phyloP scores from a whole-genome alignment of 2,329 filamentous ascomycete species.

The Aspergillus sp. region DNA sequence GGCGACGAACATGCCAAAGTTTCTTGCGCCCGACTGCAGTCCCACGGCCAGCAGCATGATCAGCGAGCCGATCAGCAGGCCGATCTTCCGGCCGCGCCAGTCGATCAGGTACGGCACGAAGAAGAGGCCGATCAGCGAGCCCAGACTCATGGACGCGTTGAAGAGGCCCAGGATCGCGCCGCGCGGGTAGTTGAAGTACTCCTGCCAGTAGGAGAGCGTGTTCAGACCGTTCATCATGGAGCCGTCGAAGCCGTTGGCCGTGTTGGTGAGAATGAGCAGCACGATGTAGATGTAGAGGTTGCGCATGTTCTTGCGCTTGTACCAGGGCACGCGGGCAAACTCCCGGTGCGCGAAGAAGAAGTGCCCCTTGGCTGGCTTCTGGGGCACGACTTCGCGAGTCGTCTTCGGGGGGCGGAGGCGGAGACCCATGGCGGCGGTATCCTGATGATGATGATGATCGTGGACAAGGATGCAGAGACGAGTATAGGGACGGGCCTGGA shows the following conservation, averaged over 20 bases:
- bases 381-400: constrained; percentile 5
- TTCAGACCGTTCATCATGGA: constrained; percentile 31
- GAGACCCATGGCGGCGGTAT: too few species aligned
- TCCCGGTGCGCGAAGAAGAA: constrained; percentile 26
- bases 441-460: too few species aligned
- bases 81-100: constrained; percentile 15
- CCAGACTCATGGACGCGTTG: constrained; percentile 2
- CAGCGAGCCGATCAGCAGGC: constrained; percentile 16
- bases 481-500: too few species aligned
- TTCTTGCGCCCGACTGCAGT: constrained; percentile 23
- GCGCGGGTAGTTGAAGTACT: constrained; percentile 22
- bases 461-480: too few species aligned
- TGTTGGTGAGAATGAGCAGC: constrained; percentile 13
- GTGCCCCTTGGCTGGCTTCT: constrained; percentile 21
- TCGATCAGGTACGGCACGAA: constrained; percentile 10
- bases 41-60: constrained; percentile 17
- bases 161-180: constrained; percentile 22
- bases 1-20: constrained; percentile 27
- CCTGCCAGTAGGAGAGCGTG: constrained; percentile 23
- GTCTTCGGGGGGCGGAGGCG: too few species aligned
- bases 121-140: background rate
- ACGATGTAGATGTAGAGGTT: constrained; percentile 30
- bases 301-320: constrained; percentile 26
- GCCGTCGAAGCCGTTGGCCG: constrained; percentile 37
- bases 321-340: constrained; percentile 29